Evolutionary conservation across 495 filamentous ascomycete species (phyloP).

Genomic region (Trichocladium antarcticum): DNA sequence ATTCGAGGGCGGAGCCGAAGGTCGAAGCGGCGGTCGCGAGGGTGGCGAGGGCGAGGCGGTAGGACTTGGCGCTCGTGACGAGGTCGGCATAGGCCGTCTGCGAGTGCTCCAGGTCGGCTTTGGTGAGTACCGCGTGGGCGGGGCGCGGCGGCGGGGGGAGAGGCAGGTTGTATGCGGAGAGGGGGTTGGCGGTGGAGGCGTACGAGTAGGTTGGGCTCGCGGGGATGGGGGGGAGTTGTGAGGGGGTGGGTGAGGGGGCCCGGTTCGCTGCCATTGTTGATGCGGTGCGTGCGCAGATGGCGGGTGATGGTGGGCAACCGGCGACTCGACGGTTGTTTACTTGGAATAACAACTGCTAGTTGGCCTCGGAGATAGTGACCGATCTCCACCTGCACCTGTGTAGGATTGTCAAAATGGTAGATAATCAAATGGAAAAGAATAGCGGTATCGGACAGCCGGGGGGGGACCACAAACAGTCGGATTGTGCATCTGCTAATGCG

Average conservation of each 20-base stretch:
- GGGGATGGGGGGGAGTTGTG: constrained; percentile 43
- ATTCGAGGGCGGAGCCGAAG: constrained; percentile 51
- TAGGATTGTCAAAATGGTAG: no score
- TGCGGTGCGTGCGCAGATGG: background rate
- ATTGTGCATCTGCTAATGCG: no score
- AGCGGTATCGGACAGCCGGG: no score
- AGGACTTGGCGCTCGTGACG: constrained; percentile 46
- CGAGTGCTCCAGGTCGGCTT: constrained; percentile 48
- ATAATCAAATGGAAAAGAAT: no score
- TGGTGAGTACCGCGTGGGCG: constrained; percentile 46
- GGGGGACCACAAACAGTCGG: no score
- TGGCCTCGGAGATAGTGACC: background rate
- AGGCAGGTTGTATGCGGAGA: constrained; percentile 46
- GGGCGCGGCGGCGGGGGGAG: constrained; percentile 46
- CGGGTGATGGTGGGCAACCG: no score
- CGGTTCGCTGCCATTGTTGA: constrained; percentile 18
- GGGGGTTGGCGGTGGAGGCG: constrained; percentile 48
- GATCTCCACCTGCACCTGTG: background rate
- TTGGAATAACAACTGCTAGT: background rate
- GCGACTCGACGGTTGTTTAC: background rate
- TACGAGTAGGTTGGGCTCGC: constrained; percentile 49
- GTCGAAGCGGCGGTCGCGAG: constrained; percentile 47
- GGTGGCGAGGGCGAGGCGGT: constrained; percentile 45
- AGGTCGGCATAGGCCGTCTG: constrained; percentile 51
- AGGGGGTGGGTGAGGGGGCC: constrained; percentile 38